phyloP scores from a whole-genome alignment of 2,329 filamentous ascomycete species.

The Fusarium burgessii region DNA sequence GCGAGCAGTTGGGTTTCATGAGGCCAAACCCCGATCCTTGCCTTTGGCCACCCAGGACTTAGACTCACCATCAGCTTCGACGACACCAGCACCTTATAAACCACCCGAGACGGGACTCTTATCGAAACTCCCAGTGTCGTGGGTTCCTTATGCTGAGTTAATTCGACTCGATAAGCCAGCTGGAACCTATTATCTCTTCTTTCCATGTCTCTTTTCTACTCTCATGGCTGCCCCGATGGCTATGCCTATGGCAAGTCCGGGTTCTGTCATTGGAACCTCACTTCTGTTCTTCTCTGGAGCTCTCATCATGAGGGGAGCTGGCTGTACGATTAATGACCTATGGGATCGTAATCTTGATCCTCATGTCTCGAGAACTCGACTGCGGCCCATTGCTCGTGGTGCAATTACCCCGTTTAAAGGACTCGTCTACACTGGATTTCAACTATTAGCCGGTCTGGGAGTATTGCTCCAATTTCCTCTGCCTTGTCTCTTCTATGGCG shows the following conservation, averaged over 20 bases:
- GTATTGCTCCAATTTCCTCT: slow-evolving; percentile 81
- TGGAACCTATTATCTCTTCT: slow-evolving; percentile 87
- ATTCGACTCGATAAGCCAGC: slow-evolving; percentile 84
- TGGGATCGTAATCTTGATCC: slow-evolving; percentile 91
- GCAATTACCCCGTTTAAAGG: slow-evolving; percentile 80
- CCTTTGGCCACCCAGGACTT: slow-evolving; percentile 29
- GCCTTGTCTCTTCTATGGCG: slow-evolving; percentile 80
- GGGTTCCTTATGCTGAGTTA: slow-evolving; percentile 85
- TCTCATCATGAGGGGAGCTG: slow-evolving; percentile 86
- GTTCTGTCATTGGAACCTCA: slow-evolving; percentile 72
- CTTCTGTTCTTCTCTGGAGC: slow-evolving; percentile 81
- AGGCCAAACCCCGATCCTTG: slow-evolving; percentile 34
- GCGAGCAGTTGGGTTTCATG: slow-evolving; percentile 42
- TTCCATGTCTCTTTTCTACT: slow-evolving; percentile 87
- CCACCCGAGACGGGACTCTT: slow-evolving; percentile 79
- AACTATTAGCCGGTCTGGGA: slow-evolving; percentile 79
- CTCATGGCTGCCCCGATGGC: slow-evolving; percentile 80
- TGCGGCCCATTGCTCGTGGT: slow-evolving; percentile 83
- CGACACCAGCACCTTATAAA: slow-evolving; percentile 61
- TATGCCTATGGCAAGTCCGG: slow-evolving; percentile 69
- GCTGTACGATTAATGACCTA: slow-evolving; percentile 90
- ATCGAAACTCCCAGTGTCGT: slow-evolving; percentile 74
- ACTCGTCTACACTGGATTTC: slow-evolving; percentile 78
- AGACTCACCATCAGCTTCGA: slow-evolving; percentile 19
- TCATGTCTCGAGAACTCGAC: slow-evolving; percentile 78